phyloP scores from a whole-genome alignment of 306 rosid species.

The Hippophae tibetana region DNA sequence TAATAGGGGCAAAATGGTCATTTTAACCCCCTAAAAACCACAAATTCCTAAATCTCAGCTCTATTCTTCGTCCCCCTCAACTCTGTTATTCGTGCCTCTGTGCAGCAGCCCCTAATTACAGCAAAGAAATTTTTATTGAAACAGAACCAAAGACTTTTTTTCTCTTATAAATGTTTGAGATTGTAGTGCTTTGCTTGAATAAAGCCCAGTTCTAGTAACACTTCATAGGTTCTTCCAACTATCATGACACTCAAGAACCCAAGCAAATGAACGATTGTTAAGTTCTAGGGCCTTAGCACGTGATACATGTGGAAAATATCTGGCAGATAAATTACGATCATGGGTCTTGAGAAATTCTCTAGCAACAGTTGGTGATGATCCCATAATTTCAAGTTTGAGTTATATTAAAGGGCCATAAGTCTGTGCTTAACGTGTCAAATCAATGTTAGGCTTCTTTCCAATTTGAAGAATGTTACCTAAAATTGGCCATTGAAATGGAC shows the following conservation, averaged over 20 bases:
- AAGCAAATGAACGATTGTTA: no score
- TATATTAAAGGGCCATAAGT: conserved; percentile 13
- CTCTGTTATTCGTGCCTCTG: no score
- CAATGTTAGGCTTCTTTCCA: background rate
- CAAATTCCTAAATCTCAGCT: no score
- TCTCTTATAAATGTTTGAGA: conserved; percentile 6
- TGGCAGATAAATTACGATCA: conserved; percentile 1
- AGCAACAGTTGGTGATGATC: conserved; percentile 10
- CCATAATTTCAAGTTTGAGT: conserved; percentile 6
- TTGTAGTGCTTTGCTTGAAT: background rate
- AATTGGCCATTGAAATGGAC: conserved; percentile 19
- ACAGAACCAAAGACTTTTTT: background rate
- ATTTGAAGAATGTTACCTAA: conserved; percentile 15
- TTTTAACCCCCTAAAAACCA: no score
- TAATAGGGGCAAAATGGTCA: no score
- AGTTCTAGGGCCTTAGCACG: background rate
- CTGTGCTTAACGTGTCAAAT: background rate
- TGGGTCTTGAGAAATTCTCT: conserved; percentile 16
- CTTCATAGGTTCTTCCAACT: no score
- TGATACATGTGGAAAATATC: conserved; percentile 1
- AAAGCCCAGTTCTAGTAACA: no score
- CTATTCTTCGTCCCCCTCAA: no score
- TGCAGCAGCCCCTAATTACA: no score
- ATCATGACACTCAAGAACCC: no score
- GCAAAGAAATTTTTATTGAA: no score